A percentile compares a stretch with the other conserved stretches of the same genome.
Evolutionary conservation across 345 rosid species (phyloP).

Genomic region (Acer yangbiense): DNA sequence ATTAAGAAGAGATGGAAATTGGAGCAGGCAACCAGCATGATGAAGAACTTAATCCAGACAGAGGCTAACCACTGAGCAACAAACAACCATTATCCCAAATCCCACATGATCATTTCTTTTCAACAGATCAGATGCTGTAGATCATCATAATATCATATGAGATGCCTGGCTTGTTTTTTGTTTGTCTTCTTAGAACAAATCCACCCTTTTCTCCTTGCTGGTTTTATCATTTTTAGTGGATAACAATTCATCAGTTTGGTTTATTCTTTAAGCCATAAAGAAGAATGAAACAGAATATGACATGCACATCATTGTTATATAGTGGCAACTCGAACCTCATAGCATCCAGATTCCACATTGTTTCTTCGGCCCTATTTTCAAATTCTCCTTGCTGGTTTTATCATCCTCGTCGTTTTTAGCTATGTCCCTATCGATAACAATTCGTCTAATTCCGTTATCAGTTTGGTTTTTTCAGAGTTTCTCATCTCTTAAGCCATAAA

Average conservation of each 20-base stretch:
- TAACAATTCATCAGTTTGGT: background rate
- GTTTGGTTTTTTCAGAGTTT: too few species aligned
- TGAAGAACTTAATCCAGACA: background rate
- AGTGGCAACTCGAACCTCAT: too few species aligned
- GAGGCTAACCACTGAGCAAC: background rate
- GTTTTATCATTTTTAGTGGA: background rate
- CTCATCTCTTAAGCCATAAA: too few species aligned
- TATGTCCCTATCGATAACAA: too few species aligned
- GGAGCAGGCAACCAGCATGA: background rate
- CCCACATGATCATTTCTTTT: background rate
- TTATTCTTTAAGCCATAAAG: background rate
- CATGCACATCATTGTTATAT: too few species aligned
- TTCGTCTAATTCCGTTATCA: too few species aligned
- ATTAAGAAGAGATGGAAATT: background rate
- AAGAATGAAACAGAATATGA: too few species aligned
- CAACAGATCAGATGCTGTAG: background rate
- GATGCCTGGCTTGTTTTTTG: background rate
- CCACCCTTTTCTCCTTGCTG: background rate
- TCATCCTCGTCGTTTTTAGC: too few species aligned
- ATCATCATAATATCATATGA: background rate
- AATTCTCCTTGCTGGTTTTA: too few species aligned
- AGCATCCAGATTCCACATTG: too few species aligned
- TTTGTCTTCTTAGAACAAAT: constrained; percentile 1
- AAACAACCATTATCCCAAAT: background rate
- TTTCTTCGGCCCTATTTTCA: too few species aligned